These are phyloP conservation scores for Ormosia emarginata DNA, from an alignment of 306 rosid species.

Conservation along the genomic window DNA sequence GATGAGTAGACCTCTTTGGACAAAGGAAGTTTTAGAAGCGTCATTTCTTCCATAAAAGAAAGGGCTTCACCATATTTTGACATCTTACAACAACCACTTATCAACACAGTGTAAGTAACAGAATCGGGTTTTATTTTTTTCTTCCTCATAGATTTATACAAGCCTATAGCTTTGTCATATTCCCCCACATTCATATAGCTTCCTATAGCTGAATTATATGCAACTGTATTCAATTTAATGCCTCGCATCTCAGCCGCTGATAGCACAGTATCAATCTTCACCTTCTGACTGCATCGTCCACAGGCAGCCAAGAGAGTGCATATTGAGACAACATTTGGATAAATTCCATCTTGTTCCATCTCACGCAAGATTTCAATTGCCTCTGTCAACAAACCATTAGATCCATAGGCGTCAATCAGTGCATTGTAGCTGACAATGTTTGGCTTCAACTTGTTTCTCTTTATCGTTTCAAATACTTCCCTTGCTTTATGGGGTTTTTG, in stretches of 20 bases:
- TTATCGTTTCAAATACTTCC: slow-evolving; percentile 63
- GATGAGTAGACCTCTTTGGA: slow-evolving; percentile 83
- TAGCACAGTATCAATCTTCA: slow-evolving; percentile 77
- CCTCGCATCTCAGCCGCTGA: slow-evolving; percentile 83
- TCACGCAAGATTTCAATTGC: slow-evolving; percentile 79
- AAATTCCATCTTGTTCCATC: slow-evolving; percentile 81
- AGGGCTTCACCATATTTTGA: slow-evolving; percentile 74
- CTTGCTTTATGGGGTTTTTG: slow-evolving; percentile 69
- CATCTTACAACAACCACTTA: slow-evolving; percentile 90
- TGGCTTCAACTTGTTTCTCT: slow-evolving; percentile 67
- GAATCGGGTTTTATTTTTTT: slow-evolving; percentile 62
- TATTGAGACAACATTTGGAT: slow-evolving; percentile 90
- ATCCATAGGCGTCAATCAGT: slow-evolving; percentile 89
- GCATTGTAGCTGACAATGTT: slow-evolving; percentile 85
- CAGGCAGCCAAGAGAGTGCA: slow-evolving; percentile 90
- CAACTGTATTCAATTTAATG: slow-evolving; percentile 75
- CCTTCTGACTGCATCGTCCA: slow-evolving; percentile 79
- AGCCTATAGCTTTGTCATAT: slow-evolving; percentile 64
- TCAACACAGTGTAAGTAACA: slow-evolving; percentile 81
- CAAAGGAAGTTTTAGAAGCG: slow-evolving; percentile 57
- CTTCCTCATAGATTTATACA: slow-evolving; percentile 71
- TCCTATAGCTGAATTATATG: slow-evolving; percentile 92
- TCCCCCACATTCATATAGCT: slow-evolving; percentile 83
- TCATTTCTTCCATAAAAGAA: slow-evolving; percentile 61
- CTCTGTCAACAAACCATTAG: slow-evolving; percentile 69